Evolutionary conservation across 75 land plant genomes (phyloP), one percentile per base, ranked within the genome.

Genomic region (Isoetes taiwanensis): DNA sequence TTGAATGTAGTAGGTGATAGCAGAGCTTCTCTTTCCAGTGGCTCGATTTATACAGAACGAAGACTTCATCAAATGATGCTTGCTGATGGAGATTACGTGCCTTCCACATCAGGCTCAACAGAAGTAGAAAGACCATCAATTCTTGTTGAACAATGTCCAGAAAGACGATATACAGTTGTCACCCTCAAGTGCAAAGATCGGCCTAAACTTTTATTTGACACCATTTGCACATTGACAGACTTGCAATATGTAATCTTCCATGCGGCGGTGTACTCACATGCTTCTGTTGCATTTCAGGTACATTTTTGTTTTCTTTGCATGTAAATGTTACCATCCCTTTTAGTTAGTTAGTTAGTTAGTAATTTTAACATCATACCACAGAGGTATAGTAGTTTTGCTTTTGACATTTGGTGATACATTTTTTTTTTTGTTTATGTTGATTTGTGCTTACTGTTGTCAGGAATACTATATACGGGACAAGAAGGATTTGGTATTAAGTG

Each of bases 51-150:
- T 34, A 76, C 78, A 2, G 82, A 82, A 30, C 66, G 99, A 71
- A 70, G 99, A 46, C 72, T 94, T 50, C 99, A 94, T 70, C 96
- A 94, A 52, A 72, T 94, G 76, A 75, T 94, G 96, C 76, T 76
- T 31, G 96, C 80, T 27, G 20, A n/a, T 48, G 17, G 52, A 10
- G n/a, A 9, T 23, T 12, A 39, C 14, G 68, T 21, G 17, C 9
- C 12, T 9, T 37, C 12, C 39, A 37, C 14, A 37, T 37, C 9
- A 9, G 14, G 9, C 9, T 37, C 9, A 37, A 37, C 39, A 37
- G 9, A 14, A 37, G 46, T 32, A 23, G 64, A 23, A 32, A 78
- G 71, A 41, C 67, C 76, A 17, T 25, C 60, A n/a, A 82, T 93
- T 28, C 59, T 72, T 28, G 62, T 88, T 0, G 77, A 84, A 39